Base-by-base conservation (phyloP, 2,329 filamentous ascomycete genomes). In the Canariomyces notabilis region DNA sequence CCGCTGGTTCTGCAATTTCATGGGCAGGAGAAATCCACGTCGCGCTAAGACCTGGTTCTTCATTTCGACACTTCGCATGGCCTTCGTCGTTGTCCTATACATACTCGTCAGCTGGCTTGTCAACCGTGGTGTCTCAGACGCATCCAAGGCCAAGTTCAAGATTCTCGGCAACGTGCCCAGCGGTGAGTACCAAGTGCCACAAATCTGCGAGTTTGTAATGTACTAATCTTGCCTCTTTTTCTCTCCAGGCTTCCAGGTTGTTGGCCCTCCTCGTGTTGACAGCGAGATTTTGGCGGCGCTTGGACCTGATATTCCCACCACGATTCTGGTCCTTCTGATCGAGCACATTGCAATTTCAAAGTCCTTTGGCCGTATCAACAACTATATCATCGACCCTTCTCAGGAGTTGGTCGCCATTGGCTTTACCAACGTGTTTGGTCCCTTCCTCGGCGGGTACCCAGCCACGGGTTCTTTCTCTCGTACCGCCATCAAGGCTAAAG, bases 341-440 rank as follows among this genome's bases (percentile, higher is more conserved):
- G 93, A 98, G 68, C 93, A 98, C 65, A 95, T 98, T 59, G 89
- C 93, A 46, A 97, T 98, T 53, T 89, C 91, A 22, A 98, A 98
- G 67, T 97, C 91, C 0, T 97, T 98, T 56, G 93, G 93, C n/a
- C 80, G 93, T 51, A 80, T 96, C 59, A 97, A 97, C 73, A 95
- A 96, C 70, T 98, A 98, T 68, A 85, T 82, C 32, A 97, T 98
- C 64, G 85, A 97, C 59, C 91, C 93, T 0, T 97, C 91, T 0
- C 93, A 98, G 65, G 93, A 98, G 65, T 79, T 98, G 67, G 88
- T 98, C 39, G 91, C 89, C 22, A 95, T 97, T 55, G 93, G 93
- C 51, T 80, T 97, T 21, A 86, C 84, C 37, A 98, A 98, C 63
- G 73, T 97, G 23, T 75, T 97, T 6, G 89, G 87, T 1, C 89